Evolutionary conservation across 345 rosid species (phyloP), one percentile per base, ranked within the genome.

Genomic region (Abelmoschus esculentus): DNA sequence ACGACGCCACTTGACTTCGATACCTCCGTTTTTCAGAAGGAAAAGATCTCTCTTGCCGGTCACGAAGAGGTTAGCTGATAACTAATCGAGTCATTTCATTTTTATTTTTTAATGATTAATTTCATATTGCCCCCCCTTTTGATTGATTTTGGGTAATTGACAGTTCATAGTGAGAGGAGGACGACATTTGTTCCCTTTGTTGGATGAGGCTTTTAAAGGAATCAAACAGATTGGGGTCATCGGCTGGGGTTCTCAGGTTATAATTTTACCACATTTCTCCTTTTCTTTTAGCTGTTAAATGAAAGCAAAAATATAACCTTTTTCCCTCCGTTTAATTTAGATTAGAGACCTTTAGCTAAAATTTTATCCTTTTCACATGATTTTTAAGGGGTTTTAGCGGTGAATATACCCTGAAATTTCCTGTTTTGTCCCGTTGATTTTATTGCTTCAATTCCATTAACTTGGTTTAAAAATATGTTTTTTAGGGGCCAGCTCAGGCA

Each of bases 221-320:
- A 84, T 84, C 60, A 79, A 81, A 78, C 87, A 81, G 42, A 84
- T 81, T 69, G 87, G 85, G 4, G 83, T 84, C 13, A 73, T 79
- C 62, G 85, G 85, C 15, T 84, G 87, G 85, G 87, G 83, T 46
- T 81, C 87, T 50, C 85, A 84, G 83, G 85, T 79, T 29, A 38
- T 15, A 6, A 14, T 6, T 61, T 61, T 58, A 22, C 66, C 18
- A 19, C 29, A 15, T 59, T 29, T 50, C 44, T 47, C 11, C n/a
- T 63, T 3, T 13, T 52, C 8, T 22, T n/a, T n/a, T n/a, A n/a
- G n/a, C 5, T 28, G 11, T 11, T 44, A 44, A 44, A 44, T 44
- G 11, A 44, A 44, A 44, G 31, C 31, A 29, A 29, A 29, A 11
- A 44, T 9, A 44, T 11, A 6, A 44, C 10, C 49, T 44, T 11